These are phyloP conservation scores for Cryphonectria naterciae DNA, from an alignment of 2,329 filamentous ascomycete genomes.

Conservation along the genomic window DNA sequence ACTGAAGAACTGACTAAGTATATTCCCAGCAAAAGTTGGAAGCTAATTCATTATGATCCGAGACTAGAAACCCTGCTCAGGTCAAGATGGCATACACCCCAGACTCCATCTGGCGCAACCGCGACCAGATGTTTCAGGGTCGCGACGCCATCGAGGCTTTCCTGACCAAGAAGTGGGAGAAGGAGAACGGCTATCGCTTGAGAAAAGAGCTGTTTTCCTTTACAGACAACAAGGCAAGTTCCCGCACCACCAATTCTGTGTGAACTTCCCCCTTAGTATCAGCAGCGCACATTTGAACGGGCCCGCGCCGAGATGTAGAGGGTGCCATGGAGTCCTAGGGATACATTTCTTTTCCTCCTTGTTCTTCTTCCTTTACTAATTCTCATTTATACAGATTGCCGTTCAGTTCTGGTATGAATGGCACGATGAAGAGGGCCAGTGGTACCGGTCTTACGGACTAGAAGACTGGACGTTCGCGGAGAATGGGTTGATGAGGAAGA, in stretches of 20 bases:
- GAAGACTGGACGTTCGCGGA: slow-evolving; percentile 78
- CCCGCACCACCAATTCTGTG: not conserved
- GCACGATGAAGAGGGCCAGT: slow-evolving; percentile 70
- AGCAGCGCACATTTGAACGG: not conserved
- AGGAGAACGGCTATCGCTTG: slow-evolving; percentile 72
- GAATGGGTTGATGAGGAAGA: slow-evolving; percentile 72
- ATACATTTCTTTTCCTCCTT: too few relatives aligned
- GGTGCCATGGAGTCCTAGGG: not conserved
- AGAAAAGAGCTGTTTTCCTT: slow-evolving; percentile 86
- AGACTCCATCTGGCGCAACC: slow-evolving; percentile 81
- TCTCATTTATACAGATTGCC: slow-evolving; percentile 59
- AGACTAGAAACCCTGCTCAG: slow-evolving; percentile 60
- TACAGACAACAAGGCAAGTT: slow-evolving; percentile 62
- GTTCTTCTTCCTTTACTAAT: not conserved
- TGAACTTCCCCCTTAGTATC: not conserved
- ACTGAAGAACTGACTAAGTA: too few relatives aligned
- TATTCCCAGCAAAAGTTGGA: not conserved
- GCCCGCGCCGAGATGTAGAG: not conserved
- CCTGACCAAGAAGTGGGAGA: slow-evolving; percentile 73
- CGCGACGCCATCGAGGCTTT: slow-evolving; percentile 70
- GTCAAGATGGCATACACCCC: slow-evolving; percentile 76
- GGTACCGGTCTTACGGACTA: slow-evolving; percentile 87
- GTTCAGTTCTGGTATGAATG: slow-evolving; percentile 94
- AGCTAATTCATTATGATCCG: not conserved
- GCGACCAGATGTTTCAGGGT: slow-evolving; percentile 70